These are phyloP conservation scores for Priceomyces melissophilus DNA, from an alignment of 805 yeast genomes.

Conservation along the genomic window DNA sequence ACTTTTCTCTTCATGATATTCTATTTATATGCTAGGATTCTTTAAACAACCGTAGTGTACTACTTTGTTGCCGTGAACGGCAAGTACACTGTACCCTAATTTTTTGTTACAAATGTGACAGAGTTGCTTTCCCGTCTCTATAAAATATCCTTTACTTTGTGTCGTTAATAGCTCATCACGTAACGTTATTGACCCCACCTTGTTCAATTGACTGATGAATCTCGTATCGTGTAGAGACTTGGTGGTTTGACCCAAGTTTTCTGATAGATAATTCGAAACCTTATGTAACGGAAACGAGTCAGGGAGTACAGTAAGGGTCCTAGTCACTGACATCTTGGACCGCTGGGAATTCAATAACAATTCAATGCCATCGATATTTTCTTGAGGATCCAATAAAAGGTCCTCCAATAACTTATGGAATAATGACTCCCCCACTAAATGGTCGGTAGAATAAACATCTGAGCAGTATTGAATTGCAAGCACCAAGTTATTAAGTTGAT, in stretches of 20 bases:
- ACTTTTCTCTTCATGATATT: too few species aligned
- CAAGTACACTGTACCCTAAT: conserved; percentile 52
- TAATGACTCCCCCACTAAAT: conserved; percentile 38
- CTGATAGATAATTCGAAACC: conserved; percentile 43
- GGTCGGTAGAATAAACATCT: conserved; percentile 38
- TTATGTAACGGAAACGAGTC: conserved; percentile 41
- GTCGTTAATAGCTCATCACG: conserved; percentile 40
- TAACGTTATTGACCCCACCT: conserved; percentile 49
- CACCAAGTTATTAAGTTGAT: conserved; percentile 52
- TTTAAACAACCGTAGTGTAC: conserved; percentile 57
- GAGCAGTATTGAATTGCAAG: conserved; percentile 63
- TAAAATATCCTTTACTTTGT: conserved; percentile 31
- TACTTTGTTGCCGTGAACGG: conserved; percentile 41
- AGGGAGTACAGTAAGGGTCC: conserved; percentile 53
- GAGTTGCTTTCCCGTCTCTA: conserved; percentile 38
- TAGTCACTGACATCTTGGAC: conserved; percentile 42
- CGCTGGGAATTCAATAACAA: conserved; percentile 44
- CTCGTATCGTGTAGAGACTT: conserved; percentile 37
- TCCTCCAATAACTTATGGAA: conserved; percentile 52
- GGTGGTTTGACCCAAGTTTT: conserved; percentile 41
- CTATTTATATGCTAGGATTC: conserved; percentile 3
- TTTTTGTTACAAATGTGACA: conserved; percentile 60
- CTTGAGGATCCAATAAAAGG: conserved; percentile 37
- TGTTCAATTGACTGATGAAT: conserved; percentile 47
- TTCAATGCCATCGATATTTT: conserved; percentile 34